A percentile compares a stretch with the other conserved stretches of the same genome.
phyloP scores from a whole-genome alignment of 805 yeast species.

The Diddensiella santjacobensis region DNA sequence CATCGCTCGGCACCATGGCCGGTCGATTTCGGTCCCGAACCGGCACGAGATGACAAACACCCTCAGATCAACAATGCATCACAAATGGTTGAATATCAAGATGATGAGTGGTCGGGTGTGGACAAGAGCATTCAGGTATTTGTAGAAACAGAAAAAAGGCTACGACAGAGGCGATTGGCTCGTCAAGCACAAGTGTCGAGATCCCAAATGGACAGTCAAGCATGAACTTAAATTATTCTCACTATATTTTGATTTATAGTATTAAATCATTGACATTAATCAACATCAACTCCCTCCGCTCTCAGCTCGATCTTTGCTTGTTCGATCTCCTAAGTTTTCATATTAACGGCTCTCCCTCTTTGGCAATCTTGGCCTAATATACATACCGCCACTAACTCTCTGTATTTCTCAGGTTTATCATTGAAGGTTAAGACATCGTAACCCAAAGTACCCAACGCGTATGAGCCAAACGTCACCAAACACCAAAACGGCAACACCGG shows the following conservation, averaged over 20 bases:
- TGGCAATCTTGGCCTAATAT: not conserved
- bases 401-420: conserved; percentile 64
- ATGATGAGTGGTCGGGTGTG: conserved; percentile 54
- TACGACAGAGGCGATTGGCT: conserved; percentile 40
- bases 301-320: conserved; percentile 60
- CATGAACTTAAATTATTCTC: not conserved
- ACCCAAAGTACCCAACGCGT: conserved; percentile 64
- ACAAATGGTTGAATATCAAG: conserved; percentile 32
- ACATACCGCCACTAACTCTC: conserved; percentile 49
- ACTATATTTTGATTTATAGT: not conserved
- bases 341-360: conserved; percentile 4
- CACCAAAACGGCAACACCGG: conserved; percentile 72
- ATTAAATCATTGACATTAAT: conserved; percentile 4
- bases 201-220: not conserved
- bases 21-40: conserved; percentile 51
- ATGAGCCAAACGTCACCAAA: conserved; percentile 63
- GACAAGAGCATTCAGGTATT: conserved; percentile 77
- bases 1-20: conserved; percentile 55
- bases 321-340: conserved; percentile 42
- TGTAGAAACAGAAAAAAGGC: conserved; percentile 72
- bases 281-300: conserved; percentile 51
- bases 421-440: conserved; percentile 66
- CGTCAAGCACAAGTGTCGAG: not conserved
- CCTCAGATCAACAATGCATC: not conserved
- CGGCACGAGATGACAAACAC: conserved; percentile 23